Evolutionary conservation across 352 stramenopile genomes (phyloP).

Genomic region (Globisporangium irregulare): DNA sequence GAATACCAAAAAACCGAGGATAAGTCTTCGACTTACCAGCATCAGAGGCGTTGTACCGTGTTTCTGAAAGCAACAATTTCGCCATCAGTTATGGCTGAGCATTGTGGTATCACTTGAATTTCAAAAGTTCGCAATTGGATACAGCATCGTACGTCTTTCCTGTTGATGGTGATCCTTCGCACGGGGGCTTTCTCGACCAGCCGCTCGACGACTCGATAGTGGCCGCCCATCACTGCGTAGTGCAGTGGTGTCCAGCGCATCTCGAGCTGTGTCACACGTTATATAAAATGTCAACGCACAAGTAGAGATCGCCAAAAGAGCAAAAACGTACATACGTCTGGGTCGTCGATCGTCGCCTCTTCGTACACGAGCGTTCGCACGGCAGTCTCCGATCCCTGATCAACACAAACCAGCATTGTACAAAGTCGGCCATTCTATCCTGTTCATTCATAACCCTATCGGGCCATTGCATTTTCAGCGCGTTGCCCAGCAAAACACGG

Average conservation of each 20-base stretch:
- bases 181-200: constrained; percentile 71
- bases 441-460: background rate
- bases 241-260: constrained; percentile 82
- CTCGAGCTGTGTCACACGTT: constrained; percentile 38
- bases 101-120: background rate
- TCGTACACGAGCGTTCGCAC: constrained; percentile 66
- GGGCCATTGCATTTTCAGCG: background rate
- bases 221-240: constrained; percentile 73
- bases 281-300: background rate
- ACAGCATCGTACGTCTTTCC: constrained; percentile 54
- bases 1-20: background rate
- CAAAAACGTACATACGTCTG: constrained; percentile 40
- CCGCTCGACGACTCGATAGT: constrained; percentile 44
- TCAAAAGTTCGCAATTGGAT: background rate
- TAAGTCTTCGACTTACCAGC: constrained; percentile 35
- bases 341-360: constrained; percentile 73
- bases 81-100: background rate
- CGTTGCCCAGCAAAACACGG: background rate
- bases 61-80: constrained; percentile 38
- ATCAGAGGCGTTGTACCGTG: constrained; percentile 73
- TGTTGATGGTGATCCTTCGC: constrained; percentile 76
- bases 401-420: background rate
- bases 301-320: background rate
- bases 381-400: constrained; percentile 47
- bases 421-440: background rate